phyloP scores from a whole-genome alignment of 1,284 basidiomycete species.

The Cyathus pygmaeus region DNA sequence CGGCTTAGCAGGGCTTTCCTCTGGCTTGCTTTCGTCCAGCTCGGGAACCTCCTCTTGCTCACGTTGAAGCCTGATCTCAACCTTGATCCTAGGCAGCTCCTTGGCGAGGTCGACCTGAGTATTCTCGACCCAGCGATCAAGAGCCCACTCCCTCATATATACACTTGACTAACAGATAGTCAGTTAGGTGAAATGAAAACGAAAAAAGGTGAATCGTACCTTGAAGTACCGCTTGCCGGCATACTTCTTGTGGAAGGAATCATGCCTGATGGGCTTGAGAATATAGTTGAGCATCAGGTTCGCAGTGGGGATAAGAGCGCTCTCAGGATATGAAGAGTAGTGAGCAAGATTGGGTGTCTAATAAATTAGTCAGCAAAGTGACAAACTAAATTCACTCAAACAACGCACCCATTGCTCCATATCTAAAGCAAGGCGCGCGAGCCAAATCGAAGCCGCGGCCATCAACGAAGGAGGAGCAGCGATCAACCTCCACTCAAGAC shows the following conservation, averaged over 20 bases:
- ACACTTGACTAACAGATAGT: slow-evolving; percentile 58
- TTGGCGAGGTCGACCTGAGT: slow-evolving; percentile 54
- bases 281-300: slow-evolving; percentile 92
- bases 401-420: slow-evolving; percentile 82
- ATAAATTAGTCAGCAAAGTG: not conserved
- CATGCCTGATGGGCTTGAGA: slow-evolving; percentile 70
- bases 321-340: slow-evolving; percentile 89
- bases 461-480: slow-evolving; percentile 81
- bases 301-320: slow-evolving; percentile 83
- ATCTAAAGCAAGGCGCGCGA: slow-evolving; percentile 82
- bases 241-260: slow-evolving; percentile 84
- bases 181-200: not conserved
- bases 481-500: slow-evolving; percentile 83
- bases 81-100: not conserved
- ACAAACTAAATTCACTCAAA: not conserved
- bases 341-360: slow-evolving; percentile 74
- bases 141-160: slow-evolving; percentile 68
- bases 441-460: slow-evolving; percentile 86
- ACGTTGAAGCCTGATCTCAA: not conserved
- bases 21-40: slow-evolving; percentile 15
- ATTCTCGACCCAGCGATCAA: slow-evolving; percentile 64
- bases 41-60: slow-evolving; percentile 27
- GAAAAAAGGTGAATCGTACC: slow-evolving; percentile 50
- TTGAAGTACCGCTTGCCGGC: slow-evolving; percentile 85
- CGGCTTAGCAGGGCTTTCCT: not conserved